Conservation (phyloP, 495 filamentous ascomycete genomes). For the Penicillium canariense region DNA sequence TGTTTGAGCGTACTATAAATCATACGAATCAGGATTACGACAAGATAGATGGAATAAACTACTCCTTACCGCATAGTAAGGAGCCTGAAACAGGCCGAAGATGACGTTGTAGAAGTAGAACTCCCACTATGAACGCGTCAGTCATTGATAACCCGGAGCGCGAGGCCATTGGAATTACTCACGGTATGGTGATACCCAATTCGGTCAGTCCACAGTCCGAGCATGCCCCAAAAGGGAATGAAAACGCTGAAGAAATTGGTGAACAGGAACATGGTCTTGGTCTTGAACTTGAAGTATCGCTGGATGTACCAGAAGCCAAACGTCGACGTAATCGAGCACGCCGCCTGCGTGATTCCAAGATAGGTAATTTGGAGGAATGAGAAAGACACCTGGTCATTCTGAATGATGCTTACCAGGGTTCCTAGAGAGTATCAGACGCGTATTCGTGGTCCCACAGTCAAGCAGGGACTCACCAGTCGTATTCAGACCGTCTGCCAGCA, state of each 20-base stretch:
- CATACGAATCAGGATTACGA: neutral
- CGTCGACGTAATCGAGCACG: constrained; percentile 43
- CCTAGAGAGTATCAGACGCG: constrained; percentile 20
- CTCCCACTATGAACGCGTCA: constrained; percentile 36
- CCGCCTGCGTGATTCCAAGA: constrained; percentile 45
- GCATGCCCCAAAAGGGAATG: constrained; percentile 52
- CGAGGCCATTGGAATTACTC: constrained; percentile 11
- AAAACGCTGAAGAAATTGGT: constrained; percentile 50
- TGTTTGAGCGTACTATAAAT: constrained; percentile 46
- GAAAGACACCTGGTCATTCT: constrained; percentile 46
- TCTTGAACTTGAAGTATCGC: constrained; percentile 45
- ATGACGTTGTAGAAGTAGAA: constrained; percentile 53
- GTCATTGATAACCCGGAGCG: neutral
- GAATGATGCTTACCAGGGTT: constrained; percentile 46
- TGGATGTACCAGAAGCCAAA: constrained; percentile 55
- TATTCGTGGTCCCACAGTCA: too few relatives aligned
- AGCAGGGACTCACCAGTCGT: constrained; percentile 38
- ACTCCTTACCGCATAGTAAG: constrained; percentile 47
- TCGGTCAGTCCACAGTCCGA: constrained; percentile 45
- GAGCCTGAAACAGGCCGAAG: constrained; percentile 50
- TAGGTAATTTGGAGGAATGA: constrained; percentile 52
- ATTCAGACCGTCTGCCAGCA: constrained; percentile 50
- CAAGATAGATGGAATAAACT: neutral
- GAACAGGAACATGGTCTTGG: constrained; percentile 49
- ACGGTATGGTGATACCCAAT: constrained; percentile 49